Evolutionary conservation across 1,284 basidiomycete species (phyloP).

Genomic region (Microbotryomycetes sp.): DNA sequence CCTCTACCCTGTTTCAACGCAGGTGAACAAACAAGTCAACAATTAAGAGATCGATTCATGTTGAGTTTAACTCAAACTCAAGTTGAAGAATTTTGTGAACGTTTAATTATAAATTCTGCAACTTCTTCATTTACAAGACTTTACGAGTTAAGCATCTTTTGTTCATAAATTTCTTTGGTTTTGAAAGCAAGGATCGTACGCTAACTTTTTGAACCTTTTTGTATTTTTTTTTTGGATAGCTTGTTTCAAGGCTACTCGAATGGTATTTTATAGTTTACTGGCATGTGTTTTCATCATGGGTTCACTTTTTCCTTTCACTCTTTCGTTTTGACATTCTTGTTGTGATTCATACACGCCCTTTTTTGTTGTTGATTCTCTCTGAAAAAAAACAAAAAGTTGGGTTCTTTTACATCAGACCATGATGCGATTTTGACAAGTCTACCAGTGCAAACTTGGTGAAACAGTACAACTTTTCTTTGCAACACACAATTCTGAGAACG

Average conservation of each 20-base stretch:
- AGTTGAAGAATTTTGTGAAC: conserved; percentile 80
- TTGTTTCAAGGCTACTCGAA: conserved; percentile 27
- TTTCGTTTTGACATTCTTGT: no score
- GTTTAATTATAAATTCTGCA: conserved; percentile 60
- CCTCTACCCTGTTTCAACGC: conserved; percentile 85
- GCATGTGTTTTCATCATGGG: no score
- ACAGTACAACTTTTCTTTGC: no score
- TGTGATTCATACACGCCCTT: no score
- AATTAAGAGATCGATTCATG: conserved; percentile 88
- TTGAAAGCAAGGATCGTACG: neutral
- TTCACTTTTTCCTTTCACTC: no score
- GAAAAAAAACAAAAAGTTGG: no score
- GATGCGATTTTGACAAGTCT: no score
- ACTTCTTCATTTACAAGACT: conserved; percentile 29
- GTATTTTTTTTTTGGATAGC: neutral
- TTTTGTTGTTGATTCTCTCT: neutral
- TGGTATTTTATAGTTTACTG: conserved; percentile 16
- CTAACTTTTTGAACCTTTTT: neutral
- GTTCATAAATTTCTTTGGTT: neutral
- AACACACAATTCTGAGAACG: no score
- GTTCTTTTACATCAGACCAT: no score
- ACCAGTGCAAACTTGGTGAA: no score
- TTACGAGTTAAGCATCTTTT: conserved; percentile 23
- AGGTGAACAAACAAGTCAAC: conserved; percentile 80
- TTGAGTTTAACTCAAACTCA: conserved; percentile 79